These are phyloP conservation scores for Chrysanthemum lavandulifolium DNA, from an alignment of 129 eudicot species.

Conservation along the genomic window DNA sequence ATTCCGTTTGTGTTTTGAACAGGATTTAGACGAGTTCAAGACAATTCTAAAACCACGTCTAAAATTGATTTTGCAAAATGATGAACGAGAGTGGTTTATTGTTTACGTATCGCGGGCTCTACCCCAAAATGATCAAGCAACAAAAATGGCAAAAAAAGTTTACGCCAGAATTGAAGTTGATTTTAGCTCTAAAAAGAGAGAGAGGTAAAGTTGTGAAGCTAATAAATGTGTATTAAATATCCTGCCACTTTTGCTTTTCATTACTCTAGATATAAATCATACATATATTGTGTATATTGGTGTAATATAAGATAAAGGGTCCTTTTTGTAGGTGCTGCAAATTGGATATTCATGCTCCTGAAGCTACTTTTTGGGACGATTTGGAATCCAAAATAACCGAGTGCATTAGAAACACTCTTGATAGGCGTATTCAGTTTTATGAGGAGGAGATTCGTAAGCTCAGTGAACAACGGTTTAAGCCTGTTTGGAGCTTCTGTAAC, in stretches of 20 bases:
- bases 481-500: conserved; percentile 97
- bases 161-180: conserved; percentile 96
- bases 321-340: conserved; percentile 81
- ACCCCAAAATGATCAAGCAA: conserved; percentile 91
- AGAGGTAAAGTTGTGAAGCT: conserved; percentile 49
- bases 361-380: conserved; percentile 87
- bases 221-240: background rate
- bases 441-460: conserved; percentile 98
- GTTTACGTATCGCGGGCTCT: conserved; percentile 92
- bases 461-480: conserved; percentile 95
- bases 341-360: conserved; percentile 81
- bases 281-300: background rate
- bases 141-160: conserved; percentile 92
- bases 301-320: conserved; percentile 11
- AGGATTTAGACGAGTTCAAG: conserved; percentile 99
- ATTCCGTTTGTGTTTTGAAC: conserved; percentile 13
- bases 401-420: conserved; percentile 81
- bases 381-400: conserved; percentile 86
- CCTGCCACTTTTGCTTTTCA: background rate
- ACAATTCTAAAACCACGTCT: conserved; percentile 96
- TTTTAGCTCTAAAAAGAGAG: conserved; percentile 96
- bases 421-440: conserved; percentile 86
- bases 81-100: conserved; percentile 96
- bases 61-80: conserved; percentile 89
- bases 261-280: background rate